Percentiles rank a stretch among this genome's conserved stretches.
phyloP scores from a whole-genome alignment of 495 filamentous ascomycete genomes.

The Elaphomyces granulatus region DNA sequence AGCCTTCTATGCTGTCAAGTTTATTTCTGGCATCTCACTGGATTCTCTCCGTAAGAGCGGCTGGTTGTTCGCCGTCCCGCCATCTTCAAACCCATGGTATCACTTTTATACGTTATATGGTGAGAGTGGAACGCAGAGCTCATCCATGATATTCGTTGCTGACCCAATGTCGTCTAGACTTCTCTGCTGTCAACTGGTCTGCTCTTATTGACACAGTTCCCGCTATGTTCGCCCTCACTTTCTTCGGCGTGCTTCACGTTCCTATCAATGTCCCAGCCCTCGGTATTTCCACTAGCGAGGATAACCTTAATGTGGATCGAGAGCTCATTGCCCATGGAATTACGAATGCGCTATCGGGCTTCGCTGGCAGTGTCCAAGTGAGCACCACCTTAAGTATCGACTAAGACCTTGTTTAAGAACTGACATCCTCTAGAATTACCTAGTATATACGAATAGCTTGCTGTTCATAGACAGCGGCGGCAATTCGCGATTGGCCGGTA shows the following conservation, averaged over 20 bases:
- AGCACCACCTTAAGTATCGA: constrained; percentile 1
- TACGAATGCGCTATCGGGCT: constrained; percentile 81
- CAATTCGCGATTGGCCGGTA: constrained; percentile 67
- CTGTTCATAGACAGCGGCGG: constrained; percentile 88
- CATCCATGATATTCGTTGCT: too few relatives aligned
- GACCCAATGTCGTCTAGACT: too few relatives aligned
- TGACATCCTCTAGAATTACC: constrained; percentile 51
- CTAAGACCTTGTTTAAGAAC: too few relatives aligned
- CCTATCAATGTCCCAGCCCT: constrained; percentile 95
- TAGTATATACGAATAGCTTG: constrained; percentile 93
- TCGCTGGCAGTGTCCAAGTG: constrained; percentile 75
- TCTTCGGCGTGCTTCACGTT: constrained; percentile 93
- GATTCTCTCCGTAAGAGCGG: constrained; percentile 49
- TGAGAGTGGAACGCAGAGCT: too few relatives aligned
- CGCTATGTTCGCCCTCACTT: constrained; percentile 93
- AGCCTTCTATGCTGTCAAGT: constrained; percentile 68
- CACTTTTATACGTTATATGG: constrained; percentile 92
- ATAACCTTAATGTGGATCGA: constrained; percentile 77
- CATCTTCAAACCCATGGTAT: constrained; percentile 80
- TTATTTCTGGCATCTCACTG: constrained; percentile 47
- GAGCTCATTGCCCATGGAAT: constrained; percentile 89
- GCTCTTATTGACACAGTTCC: constrained; percentile 71
- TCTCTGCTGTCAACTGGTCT: constrained; percentile 59
- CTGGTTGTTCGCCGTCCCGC: constrained; percentile 83
- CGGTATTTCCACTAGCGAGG: constrained; percentile 75